Percentiles rank a stretch among this genome's conserved stretches.
Conservation (phyloP, 352 stramenopile genomes). For the Phytophthora quininea region DNA sequence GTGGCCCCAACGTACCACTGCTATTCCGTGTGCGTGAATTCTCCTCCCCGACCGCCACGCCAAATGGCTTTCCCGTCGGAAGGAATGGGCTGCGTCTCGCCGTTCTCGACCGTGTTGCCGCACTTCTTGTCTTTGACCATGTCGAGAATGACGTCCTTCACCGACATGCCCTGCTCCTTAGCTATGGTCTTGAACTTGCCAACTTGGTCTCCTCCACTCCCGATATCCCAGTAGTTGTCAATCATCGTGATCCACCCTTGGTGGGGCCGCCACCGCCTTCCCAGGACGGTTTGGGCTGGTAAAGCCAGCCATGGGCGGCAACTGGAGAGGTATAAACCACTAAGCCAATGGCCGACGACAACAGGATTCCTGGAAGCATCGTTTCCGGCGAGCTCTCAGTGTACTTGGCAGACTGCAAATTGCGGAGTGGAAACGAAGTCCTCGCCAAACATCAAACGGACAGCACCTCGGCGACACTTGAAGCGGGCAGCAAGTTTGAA, state of each 20-base stretch:
- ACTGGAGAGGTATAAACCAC: conserved; percentile 9
- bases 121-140: conserved; percentile 39
- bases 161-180: conserved; percentile 32
- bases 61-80: conserved; percentile 35
- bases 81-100: conserved; percentile 33
- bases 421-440: too few species aligned
- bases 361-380: conserved; percentile 5
- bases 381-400: too few species aligned
- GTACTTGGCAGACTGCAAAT: too few species aligned
- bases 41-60: conserved; percentile 33
- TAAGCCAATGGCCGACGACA: conserved; percentile 10
- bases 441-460: too few species aligned
- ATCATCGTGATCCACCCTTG: conserved; percentile 21
- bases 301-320: conserved; percentile 27
- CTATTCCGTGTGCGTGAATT: conserved; percentile 30
- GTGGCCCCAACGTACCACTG: not conserved
- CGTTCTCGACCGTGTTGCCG: conserved; percentile 38
- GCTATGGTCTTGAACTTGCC: conserved; percentile 36
- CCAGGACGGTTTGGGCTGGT: conserved; percentile 24
- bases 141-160: conserved; percentile 40
- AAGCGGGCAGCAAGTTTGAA: too few species aligned
- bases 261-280: conserved; percentile 6
- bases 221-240: conserved; percentile 41
- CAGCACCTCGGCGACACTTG: too few species aligned
- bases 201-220: conserved; percentile 32